These are phyloP conservation scores for Lodderomyces orthopsilosis DNA, from an alignment of 1,139 yeast species.

Conservation along the genomic window DNA sequence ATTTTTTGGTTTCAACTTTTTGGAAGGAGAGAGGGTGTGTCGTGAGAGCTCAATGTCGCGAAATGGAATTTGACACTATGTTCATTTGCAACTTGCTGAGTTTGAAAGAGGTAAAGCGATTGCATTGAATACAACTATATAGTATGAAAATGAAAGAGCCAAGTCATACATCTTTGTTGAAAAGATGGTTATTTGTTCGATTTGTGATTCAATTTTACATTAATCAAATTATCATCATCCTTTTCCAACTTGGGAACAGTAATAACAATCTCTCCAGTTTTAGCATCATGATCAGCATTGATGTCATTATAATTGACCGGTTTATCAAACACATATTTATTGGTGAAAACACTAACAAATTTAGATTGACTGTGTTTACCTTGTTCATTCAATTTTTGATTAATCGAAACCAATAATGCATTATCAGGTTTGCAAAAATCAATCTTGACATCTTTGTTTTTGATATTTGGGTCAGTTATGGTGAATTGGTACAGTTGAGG, in stretches of 20 bases:
- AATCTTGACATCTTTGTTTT: conserved; percentile 13
- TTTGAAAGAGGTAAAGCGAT: too few species aligned
- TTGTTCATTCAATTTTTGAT: conserved; percentile 11
- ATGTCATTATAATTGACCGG: conserved; percentile 13
- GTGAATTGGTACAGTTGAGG: conserved; percentile 16
- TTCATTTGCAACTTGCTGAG: too few species aligned
- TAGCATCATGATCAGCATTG: conserved; percentile 12
- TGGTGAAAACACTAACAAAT: conserved; percentile 14
- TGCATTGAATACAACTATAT: too few species aligned
- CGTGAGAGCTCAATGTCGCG: neutral
- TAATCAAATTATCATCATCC: conserved; percentile 16
- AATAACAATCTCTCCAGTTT: conserved; percentile 12
- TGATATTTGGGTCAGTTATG: conserved; percentile 12
- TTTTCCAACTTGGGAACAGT: conserved; percentile 15
- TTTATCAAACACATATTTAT: conserved; percentile 14
- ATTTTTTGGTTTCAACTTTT: too few species aligned
- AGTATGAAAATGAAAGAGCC: too few species aligned
- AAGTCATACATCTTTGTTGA: too few species aligned
- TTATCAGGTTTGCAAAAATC: conserved; percentile 15
- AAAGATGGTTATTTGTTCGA: too few species aligned
- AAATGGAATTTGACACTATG: neutral
- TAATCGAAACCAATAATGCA: conserved; percentile 11
- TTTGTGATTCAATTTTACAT: conserved; percentile 4
- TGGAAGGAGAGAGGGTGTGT: neutral
- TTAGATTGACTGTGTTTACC: conserved; percentile 12